These are phyloP conservation scores for Hirsutella thompsonii DNA, from an alignment of 2,329 filamentous ascomycete species.

Conservation along the genomic window DNA sequence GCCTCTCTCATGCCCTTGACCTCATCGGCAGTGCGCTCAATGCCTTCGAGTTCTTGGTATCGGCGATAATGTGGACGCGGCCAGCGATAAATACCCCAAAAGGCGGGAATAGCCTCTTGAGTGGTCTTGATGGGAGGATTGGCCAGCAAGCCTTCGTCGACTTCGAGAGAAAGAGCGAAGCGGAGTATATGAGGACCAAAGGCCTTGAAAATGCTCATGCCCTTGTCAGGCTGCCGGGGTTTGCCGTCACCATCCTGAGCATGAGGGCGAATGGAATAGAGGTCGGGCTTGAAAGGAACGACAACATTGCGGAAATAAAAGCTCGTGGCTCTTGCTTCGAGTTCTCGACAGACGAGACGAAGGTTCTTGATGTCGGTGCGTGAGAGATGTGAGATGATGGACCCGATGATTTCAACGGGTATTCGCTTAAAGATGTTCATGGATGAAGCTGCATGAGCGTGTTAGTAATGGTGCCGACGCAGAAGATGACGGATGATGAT, in stretches of 20 bases:
- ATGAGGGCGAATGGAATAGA: conserved; percentile 31
- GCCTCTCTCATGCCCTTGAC: conserved; percentile 47
- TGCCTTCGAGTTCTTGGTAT: conserved; percentile 42
- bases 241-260: conserved; percentile 10
- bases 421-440: too few species aligned
- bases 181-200: conserved; percentile 47
- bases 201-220: conserved; percentile 46
- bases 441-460: too few species aligned
- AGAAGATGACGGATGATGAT: too few species aligned
- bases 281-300: conserved; percentile 46
- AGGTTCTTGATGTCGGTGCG: too few species aligned
- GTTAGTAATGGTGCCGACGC: too few species aligned
- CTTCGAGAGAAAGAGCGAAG: conserved; percentile 57
- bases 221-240: conserved; percentile 25
- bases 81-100: conserved; percentile 56
- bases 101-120: conserved; percentile 40
- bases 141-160: conserved; percentile 38
- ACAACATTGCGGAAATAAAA: too few species aligned
- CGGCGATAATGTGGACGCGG: conserved; percentile 45
- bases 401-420: too few species aligned
- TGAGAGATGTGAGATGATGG: too few species aligned
- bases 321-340: too few species aligned
- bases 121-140: conserved; percentile 42
- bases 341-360: background rate
- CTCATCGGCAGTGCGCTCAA: conserved; percentile 53